phyloP scores from a whole-genome alignment of 257 asterid genomes.

The Plectranthus barbatus region DNA sequence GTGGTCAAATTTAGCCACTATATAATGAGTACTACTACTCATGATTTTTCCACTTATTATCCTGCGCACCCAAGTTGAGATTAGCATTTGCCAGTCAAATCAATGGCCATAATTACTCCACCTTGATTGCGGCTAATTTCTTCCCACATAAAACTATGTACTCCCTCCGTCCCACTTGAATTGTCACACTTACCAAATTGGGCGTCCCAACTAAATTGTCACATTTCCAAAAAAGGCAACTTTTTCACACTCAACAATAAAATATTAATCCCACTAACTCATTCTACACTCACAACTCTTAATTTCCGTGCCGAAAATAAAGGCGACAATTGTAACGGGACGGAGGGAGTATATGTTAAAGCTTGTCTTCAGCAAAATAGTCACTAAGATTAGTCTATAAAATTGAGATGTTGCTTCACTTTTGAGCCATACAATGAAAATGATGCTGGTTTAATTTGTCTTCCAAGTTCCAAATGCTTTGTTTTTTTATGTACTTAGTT shows the following conservation, averaged over 20 bases:
- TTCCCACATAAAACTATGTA: no score
- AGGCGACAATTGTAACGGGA: no score
- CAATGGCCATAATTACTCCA: constrained; percentile 1
- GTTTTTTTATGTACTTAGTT: not conserved
- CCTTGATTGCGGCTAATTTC: constrained; percentile 13
- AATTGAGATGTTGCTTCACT: not conserved
- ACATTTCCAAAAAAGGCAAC: no score
- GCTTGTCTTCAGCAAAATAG: no score
- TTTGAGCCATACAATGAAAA: not conserved
- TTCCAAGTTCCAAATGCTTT: not conserved
- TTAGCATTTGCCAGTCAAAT: not conserved
- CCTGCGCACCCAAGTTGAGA: not conserved
- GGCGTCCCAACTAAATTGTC: no score
- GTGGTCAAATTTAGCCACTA: constrained; percentile 32
- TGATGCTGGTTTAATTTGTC: not conserved
- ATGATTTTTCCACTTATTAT: constrained; percentile 19
- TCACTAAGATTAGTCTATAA: no score
- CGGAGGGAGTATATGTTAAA: no score
- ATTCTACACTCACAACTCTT: no score
- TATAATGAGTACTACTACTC: constrained; percentile 20
- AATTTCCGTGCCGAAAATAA: no score
- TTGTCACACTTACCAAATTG: no score
- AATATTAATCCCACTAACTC: no score
- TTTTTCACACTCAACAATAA: no score
- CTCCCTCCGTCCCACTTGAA: not conserved